phyloP scores from a whole-genome alignment of 768 basidiomycete genomes.

The Pisolithus sp. region DNA sequence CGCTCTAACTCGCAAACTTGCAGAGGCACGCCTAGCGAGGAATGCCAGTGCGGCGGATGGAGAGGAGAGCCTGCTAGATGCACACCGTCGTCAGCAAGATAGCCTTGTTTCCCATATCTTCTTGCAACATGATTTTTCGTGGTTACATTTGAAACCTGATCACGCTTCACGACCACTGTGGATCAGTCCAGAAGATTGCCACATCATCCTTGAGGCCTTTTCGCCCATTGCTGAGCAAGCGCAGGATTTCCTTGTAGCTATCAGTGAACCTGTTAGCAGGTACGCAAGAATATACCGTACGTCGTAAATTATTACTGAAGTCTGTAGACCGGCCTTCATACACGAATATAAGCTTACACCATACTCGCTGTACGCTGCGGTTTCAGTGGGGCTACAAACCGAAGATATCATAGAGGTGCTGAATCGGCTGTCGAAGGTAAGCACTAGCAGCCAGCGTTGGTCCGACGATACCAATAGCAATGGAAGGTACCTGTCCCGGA shows the following conservation, averaged over 20 bases:
- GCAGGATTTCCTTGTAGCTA: constrained; percentile 96
- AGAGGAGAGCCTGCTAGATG: constrained; percentile 50
- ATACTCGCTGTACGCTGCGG: constrained; percentile 96
- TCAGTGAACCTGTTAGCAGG: constrained; percentile 98
- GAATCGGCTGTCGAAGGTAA: constrained; percentile 70
- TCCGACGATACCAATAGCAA: constrained; percentile 3
- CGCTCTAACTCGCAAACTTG: constrained; percentile 74
- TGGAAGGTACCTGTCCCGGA: constrained; percentile 86
- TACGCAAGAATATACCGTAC: constrained; percentile 38
- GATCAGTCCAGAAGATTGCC: constrained; percentile 89
- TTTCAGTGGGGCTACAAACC: constrained; percentile 95
- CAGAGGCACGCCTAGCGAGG: constrained; percentile 47
- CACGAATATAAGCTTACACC: constrained; percentile 99
- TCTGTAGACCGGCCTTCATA: constrained; percentile 83
- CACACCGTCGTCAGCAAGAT: constrained; percentile 69
- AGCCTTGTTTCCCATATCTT: constrained; percentile 77
- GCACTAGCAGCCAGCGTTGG: constrained; percentile 3
- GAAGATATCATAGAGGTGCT: constrained; percentile 97
- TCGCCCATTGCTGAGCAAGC: constrained; percentile 97
- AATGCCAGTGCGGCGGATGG: constrained; percentile 19
- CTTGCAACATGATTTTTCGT: constrained; percentile 80
- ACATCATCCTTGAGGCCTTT: constrained; percentile 96
- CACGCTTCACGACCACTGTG: constrained; percentile 90
- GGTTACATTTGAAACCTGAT: constrained; percentile 82
- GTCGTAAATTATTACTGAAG: constrained; percentile 13